phyloP scores from a whole-genome alignment of 306 rosid genomes.

The Lathyrus aphaca region DNA sequence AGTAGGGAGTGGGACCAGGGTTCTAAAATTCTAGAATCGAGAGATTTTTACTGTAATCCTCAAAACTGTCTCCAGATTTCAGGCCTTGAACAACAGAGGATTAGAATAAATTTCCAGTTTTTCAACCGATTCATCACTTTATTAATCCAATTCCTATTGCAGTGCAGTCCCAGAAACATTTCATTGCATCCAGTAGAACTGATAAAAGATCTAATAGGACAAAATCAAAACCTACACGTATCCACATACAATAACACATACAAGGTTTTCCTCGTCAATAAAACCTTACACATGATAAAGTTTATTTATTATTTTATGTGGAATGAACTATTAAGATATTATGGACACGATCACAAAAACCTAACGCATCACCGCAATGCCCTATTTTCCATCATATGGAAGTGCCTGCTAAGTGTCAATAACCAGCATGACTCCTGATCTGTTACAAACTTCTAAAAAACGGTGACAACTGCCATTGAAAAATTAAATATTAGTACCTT shows the following conservation, averaged over 20 bases:
- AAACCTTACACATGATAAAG: slow-evolving; percentile 9
- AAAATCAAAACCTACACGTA: slow-evolving; percentile 15
- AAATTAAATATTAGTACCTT: slow-evolving; percentile 60
- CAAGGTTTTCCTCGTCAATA: slow-evolving; percentile 24
- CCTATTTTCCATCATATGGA: slow-evolving; percentile 9
- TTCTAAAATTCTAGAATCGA: slow-evolving; percentile 11
- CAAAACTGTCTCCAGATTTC: background rate
- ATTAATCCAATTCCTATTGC: background rate
- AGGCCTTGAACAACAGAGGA: slow-evolving; percentile 13
- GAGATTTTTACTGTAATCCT: slow-evolving; percentile 12
- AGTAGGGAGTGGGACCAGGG: slow-evolving; percentile 11
- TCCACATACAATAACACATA: slow-evolving; percentile 9
- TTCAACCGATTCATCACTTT: background rate
- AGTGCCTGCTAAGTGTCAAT: slow-evolving; percentile 7
- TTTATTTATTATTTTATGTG: background rate
- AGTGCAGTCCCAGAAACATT: slow-evolving; percentile 13
- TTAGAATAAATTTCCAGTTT: background rate
- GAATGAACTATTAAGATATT: background rate
- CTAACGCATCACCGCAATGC: background rate
- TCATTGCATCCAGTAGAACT: slow-evolving; percentile 23
- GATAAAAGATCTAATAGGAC: slow-evolving; percentile 15
- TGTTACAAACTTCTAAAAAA: background rate
- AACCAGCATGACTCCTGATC: slow-evolving; percentile 19
- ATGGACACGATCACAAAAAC: slow-evolving; percentile 25
- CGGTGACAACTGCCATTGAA: slow-evolving; percentile 8